These are phyloP conservation scores for Dictyostelium citrinum DNA, from an alignment of 78 protist species.

Conservation along the genomic window DNA sequence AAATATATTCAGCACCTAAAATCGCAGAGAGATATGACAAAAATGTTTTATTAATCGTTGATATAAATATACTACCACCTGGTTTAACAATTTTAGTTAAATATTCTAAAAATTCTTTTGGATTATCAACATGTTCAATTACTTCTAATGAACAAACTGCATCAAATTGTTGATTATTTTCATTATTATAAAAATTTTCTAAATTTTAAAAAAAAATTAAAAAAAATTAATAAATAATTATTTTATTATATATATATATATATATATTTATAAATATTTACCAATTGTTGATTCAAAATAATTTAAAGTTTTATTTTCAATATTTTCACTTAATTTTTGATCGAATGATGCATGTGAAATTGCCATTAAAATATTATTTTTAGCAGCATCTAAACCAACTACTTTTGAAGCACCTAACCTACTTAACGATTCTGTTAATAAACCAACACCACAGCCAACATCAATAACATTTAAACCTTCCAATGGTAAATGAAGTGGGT, in stretches of 20 bases:
- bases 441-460: slow-evolving; percentile 78
- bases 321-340: background rate
- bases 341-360: slow-evolving; percentile 39
- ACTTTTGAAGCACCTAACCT: slow-evolving; percentile 61
- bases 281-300: slow-evolving; percentile 58
- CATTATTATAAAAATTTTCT: background rate
- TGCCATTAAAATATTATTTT: slow-evolving; percentile 50
- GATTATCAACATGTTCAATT: slow-evolving; percentile 74
- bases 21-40: slow-evolving; percentile 29
- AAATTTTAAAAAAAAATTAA: background rate
- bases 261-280: background rate
- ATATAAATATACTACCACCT: slow-evolving; percentile 65
- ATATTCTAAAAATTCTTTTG: slow-evolving; percentile 22
- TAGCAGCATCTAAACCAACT: slow-evolving; percentile 66
- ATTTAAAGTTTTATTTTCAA: background rate
- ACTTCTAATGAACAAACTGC: slow-evolving; percentile 59
- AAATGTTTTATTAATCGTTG: slow-evolving; percentile 56
- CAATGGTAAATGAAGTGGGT: slow-evolving; percentile 6
- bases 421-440: slow-evolving; percentile 61
- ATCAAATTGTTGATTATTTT: slow-evolving; percentile 1
- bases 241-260: too few species aligned
- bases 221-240: too few species aligned
- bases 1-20: slow-evolving; percentile 41
- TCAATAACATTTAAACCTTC: slow-evolving; percentile 30
- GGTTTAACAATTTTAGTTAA: slow-evolving; percentile 42